Conservation (phyloP, 306 rosid genomes). For the Hippophae gyantsensis region DNA sequence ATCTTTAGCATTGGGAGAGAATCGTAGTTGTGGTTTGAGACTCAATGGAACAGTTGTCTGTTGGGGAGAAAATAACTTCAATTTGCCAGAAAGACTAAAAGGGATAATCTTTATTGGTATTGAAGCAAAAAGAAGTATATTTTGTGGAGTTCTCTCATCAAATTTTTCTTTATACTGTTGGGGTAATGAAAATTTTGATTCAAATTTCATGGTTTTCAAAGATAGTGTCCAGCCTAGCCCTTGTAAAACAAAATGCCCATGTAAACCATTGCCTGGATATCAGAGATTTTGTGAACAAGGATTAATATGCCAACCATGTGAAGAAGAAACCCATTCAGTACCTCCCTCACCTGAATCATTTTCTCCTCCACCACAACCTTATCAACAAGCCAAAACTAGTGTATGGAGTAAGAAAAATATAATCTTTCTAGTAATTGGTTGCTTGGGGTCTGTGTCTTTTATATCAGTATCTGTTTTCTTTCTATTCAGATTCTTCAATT, state of each 20-base stretch:
- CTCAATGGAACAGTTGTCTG: conserved; percentile 33
- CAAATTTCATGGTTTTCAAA: conserved; percentile 32
- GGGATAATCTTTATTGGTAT: conserved; percentile 31
- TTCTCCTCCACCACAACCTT: background rate
- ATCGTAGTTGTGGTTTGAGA: conserved; percentile 52
- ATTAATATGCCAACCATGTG: conserved; percentile 37
- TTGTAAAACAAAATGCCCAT: conserved; percentile 40
- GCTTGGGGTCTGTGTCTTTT: conserved; percentile 51
- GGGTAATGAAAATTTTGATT: conserved; percentile 38
- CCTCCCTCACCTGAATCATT: background rate
- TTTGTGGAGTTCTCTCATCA: conserved; percentile 42
- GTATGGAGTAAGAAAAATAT: conserved; percentile 53
- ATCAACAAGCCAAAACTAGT: background rate
- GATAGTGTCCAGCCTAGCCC: conserved; percentile 56
- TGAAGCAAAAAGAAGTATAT: conserved; percentile 48
- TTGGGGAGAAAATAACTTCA: conserved; percentile 65
- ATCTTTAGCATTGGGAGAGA: conserved; percentile 66
- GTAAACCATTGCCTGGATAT: conserved; percentile 20
- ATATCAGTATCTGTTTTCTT: conserved; percentile 34
- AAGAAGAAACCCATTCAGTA: background rate
- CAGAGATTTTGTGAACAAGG: conserved; percentile 21
- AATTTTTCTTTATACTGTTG: conserved; percentile 59
- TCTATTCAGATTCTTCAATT: conserved; percentile 31
- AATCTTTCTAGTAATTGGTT: conserved; percentile 66
- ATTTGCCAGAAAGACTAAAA: conserved; percentile 34